Percentiles rank a stretch among this genome's conserved stretches.
phyloP scores from a whole-genome alignment of 2,329 filamentous ascomycete species.

The Magnaporthiopsis rhizophila region DNA sequence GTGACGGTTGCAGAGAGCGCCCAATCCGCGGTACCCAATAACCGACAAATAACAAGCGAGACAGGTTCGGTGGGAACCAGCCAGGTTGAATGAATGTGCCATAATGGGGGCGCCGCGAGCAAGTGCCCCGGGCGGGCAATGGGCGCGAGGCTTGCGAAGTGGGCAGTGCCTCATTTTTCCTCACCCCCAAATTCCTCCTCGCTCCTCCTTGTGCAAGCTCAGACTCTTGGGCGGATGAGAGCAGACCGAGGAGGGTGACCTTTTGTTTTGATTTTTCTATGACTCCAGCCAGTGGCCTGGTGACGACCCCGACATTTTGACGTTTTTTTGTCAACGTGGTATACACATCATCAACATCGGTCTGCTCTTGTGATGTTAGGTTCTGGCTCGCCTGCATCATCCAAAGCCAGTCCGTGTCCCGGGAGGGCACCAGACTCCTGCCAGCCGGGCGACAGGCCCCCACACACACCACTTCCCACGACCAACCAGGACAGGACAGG shows the following conservation, averaged over 20 bases:
- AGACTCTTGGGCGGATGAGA: background rate
- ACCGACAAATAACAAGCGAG: background rate
- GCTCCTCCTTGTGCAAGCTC: background rate
- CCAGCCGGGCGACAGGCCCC: background rate
- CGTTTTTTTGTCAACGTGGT: too few species aligned
- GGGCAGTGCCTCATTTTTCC: background rate
- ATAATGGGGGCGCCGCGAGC: background rate
- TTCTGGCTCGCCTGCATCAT: background rate
- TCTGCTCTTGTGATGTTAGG: background rate
- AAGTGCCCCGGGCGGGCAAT: background rate
- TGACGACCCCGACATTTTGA: too few species aligned
- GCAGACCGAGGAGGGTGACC: too few species aligned
- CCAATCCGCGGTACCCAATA: background rate
- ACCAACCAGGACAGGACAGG: too few species aligned
- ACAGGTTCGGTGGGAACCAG: background rate
- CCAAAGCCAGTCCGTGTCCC: background rate
- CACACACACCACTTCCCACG: background rate
- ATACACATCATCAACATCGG: background rate
- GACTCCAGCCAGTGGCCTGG: too few species aligned
- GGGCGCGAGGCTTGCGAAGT: background rate
- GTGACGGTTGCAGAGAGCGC: background rate
- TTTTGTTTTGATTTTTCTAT: background rate
- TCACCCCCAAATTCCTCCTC: background rate
- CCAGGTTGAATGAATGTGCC: background rate
- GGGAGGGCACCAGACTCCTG: background rate